Conservation (phyloP, 1,284 basidiomycete genomes). For the Sanghuangporus weigelae region DNA sequence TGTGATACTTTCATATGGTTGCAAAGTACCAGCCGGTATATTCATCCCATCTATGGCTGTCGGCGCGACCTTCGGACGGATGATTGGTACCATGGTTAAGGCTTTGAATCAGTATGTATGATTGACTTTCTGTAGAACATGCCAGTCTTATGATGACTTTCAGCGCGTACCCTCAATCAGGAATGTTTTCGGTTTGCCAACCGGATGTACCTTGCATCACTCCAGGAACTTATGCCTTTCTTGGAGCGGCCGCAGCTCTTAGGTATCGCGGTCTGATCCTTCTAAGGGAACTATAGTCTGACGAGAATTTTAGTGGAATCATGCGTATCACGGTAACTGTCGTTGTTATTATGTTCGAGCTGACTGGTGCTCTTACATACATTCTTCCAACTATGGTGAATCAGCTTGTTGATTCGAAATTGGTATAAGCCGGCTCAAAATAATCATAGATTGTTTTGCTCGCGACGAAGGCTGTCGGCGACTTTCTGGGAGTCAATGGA, state of each 20-base stretch:
- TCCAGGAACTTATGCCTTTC: constrained; percentile 94
- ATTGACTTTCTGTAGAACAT: neutral
- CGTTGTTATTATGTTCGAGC: constrained; percentile 98
- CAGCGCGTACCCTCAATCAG: constrained; percentile 77
- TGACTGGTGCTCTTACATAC: constrained; percentile 98
- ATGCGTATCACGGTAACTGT: constrained; percentile 97
- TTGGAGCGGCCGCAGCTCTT: constrained; percentile 92
- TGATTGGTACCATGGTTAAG: constrained; percentile 94
- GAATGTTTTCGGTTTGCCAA: constrained; percentile 86
- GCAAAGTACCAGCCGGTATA: constrained; percentile 96
- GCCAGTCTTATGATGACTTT: neutral
- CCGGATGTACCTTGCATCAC: constrained; percentile 97
- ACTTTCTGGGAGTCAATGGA: constrained; percentile 87
- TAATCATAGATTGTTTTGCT: constrained; percentile 80
- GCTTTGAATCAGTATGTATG: constrained; percentile 74
- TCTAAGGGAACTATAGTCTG: neutral
- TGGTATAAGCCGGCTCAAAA: neutral
- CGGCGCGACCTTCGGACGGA: constrained; percentile 92
- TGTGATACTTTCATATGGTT: constrained; percentile 92
- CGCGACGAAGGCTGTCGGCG: constrained; percentile 97
- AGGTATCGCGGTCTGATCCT: constrained; percentile 48
- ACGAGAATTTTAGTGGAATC: constrained; percentile 66
- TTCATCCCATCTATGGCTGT: constrained; percentile 98
- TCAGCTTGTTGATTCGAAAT: neutral
- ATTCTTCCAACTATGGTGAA: constrained; percentile 95